Evolutionary conservation across 495 filamentous ascomycete species (phyloP).

Genomic region (Aspergillus coremiiformis): DNA sequence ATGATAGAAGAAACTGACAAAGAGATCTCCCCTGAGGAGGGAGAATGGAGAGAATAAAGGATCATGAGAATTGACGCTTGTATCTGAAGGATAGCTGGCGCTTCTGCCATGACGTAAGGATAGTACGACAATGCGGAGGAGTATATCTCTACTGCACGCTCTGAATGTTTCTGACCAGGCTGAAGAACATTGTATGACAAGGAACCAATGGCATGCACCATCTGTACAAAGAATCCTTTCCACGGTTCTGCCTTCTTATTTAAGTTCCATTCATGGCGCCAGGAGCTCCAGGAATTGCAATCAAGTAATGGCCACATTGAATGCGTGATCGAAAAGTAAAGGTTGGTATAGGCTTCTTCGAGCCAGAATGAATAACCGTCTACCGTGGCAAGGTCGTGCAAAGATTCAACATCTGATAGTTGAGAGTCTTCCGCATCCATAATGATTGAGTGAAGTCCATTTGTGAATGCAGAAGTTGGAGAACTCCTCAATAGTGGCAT

Average conservation of each 20-base stretch:
- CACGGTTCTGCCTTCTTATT: slow-evolving; percentile 18
- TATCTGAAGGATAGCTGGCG: slow-evolving; percentile 25
- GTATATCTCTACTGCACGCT: slow-evolving; percentile 22
- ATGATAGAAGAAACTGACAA: slow-evolving; percentile 26
- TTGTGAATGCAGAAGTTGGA: not conserved
- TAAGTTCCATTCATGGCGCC: slow-evolving; percentile 15
- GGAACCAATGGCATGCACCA: slow-evolving; percentile 30
- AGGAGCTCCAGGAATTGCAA: slow-evolving; percentile 19
- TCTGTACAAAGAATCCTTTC: slow-evolving; percentile 23
- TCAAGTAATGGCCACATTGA: slow-evolving; percentile 31
- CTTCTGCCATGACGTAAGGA: slow-evolving; percentile 22
- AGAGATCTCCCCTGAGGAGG: slow-evolving; percentile 27
- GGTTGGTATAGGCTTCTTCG: slow-evolving; percentile 26
- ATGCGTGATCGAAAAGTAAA: slow-evolving; percentile 27
- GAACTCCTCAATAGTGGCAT: not conserved
- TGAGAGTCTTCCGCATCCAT: slow-evolving; percentile 5
- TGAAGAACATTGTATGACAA: slow-evolving; percentile 23
- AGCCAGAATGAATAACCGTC: slow-evolving; percentile 13
- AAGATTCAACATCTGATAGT: slow-evolving; percentile 8
- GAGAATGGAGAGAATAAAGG: slow-evolving; percentile 28
- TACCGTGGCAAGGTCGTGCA: slow-evolving; percentile 9
- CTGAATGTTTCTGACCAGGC: slow-evolving; percentile 15
- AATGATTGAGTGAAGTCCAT: not conserved
- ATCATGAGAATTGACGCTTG: slow-evolving; percentile 30
- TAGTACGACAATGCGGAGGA: slow-evolving; percentile 25